These are phyloP conservation scores for Solidago caesia DNA, from an alignment of 129 eudicot species.

Conservation along the genomic window DNA sequence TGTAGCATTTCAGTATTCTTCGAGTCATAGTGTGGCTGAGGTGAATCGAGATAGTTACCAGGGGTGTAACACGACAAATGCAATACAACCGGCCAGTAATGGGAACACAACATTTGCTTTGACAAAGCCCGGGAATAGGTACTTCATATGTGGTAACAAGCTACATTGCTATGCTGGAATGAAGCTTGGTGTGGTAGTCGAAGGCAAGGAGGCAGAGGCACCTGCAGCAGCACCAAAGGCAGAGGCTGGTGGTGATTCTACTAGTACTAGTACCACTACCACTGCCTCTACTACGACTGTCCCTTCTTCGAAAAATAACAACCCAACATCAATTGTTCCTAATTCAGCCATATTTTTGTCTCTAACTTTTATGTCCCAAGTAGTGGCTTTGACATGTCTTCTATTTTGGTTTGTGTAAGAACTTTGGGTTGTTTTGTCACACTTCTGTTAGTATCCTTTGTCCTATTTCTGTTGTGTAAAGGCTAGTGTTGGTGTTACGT, in stretches of 20 bases:
- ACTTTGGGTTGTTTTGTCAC: not conserved
- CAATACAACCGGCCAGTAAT: constrained; percentile 52
- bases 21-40: constrained; percentile 52
- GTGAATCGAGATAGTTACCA: constrained; percentile 45
- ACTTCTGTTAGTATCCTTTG: not conserved
- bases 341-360: constrained; percentile 30
- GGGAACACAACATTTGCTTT: constrained; percentile 65
- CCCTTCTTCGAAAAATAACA: constrained; percentile 56
- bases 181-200: constrained; percentile 60
- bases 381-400: constrained; percentile 30
- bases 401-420: constrained; percentile 19
- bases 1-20: constrained; percentile 66
- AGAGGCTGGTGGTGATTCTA: constrained; percentile 35
- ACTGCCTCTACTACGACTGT: constrained; percentile 28
- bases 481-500: not conserved
- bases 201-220: constrained; percentile 33
- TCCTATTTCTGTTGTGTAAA: constrained; percentile 1
- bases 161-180: constrained; percentile 73
- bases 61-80: constrained; percentile 61
- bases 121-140: constrained; percentile 50
- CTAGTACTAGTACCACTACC: constrained; percentile 38
- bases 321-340: constrained; percentile 37
- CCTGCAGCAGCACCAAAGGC: constrained; percentile 52
- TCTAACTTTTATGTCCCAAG: constrained; percentile 20
- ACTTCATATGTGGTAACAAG: constrained; percentile 59